A percentile compares a stretch with the other conserved stretches of the same genome.
Conservation (phyloP, 1,139 yeast genomes). For the Taphrina wiesneri region DNA sequence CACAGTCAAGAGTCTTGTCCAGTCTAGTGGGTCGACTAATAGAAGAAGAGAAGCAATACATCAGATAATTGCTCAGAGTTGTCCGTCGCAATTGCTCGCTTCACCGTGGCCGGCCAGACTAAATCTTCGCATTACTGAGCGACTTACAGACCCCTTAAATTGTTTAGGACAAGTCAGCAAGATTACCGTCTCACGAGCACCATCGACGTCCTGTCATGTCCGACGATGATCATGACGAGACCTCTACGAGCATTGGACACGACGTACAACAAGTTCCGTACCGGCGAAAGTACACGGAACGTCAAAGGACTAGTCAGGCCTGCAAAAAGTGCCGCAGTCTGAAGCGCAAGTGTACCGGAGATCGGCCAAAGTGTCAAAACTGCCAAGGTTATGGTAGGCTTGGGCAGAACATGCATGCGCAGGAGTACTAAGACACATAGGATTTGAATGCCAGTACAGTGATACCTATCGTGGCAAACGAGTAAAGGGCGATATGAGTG, state of each 20-base stretch:
- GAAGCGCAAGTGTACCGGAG: conserved; percentile 32
- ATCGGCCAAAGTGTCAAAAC: conserved; percentile 28
- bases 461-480: conserved; percentile 32
- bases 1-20: too few relatives aligned
- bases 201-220: background rate
- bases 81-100: too few relatives aligned
- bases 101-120: too few relatives aligned
- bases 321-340: conserved; percentile 31
- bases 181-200: background rate
- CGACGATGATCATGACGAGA: background rate
- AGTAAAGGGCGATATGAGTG: conserved; percentile 18
- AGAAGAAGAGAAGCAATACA: too few relatives aligned
- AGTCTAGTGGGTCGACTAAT: too few relatives aligned
- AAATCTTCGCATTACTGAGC: too few relatives aligned
- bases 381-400: conserved; percentile 28
- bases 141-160: too few relatives aligned
- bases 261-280: background rate
- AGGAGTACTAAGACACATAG: background rate
- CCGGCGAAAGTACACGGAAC: conserved; percentile 31
- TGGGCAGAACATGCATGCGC: background rate
- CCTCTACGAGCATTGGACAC: background rate
- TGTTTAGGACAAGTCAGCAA: too few relatives aligned
- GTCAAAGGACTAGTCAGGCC: conserved; percentile 32
- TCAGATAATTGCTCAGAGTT: too few relatives aligned
- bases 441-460: conserved; percentile 21